Evolutionary conservation across 495 filamentous ascomycete genomes (phyloP).

Genomic region (Annulohypoxylon nitens): DNA sequence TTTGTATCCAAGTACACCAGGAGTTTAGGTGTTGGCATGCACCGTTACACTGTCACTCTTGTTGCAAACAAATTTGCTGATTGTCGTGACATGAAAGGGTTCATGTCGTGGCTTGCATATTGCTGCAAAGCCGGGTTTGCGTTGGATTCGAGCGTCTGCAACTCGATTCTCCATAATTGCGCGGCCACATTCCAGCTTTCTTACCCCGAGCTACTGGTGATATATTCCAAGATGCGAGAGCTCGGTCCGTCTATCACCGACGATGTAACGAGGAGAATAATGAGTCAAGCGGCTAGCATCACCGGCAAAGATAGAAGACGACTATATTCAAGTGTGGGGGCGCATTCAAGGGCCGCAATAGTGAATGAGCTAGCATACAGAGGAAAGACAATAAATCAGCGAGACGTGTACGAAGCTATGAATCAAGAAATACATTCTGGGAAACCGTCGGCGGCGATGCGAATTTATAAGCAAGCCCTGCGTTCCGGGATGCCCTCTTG

Average conservation of each 20-base stretch:
- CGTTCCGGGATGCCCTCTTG: conserved; percentile 51
- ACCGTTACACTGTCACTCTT: conserved; percentile 55
- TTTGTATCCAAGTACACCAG: conserved; percentile 57
- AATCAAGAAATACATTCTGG: conserved; percentile 47
- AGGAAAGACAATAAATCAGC: conserved; percentile 43
- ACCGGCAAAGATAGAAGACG: conserved; percentile 33
- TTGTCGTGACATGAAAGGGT: conserved; percentile 55
- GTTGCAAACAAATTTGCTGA: conserved; percentile 61
- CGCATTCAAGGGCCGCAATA: conserved; percentile 34
- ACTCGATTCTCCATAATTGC: conserved; percentile 58
- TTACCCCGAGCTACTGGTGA: conserved; percentile 53
- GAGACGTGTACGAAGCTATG: conserved; percentile 56
- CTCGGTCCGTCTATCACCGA: conserved; percentile 51
- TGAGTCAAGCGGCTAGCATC: conserved; percentile 53
- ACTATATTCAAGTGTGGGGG: background rate
- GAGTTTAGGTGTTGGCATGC: conserved; percentile 52
- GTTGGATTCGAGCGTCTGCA: conserved; percentile 55
- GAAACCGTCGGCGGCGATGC: conserved; percentile 44
- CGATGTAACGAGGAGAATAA: conserved; percentile 54
- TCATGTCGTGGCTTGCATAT: conserved; percentile 56
- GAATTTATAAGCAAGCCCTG: conserved; percentile 54
- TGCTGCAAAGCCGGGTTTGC: conserved; percentile 51
- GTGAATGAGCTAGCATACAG: conserved; percentile 36
- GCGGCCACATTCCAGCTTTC: conserved; percentile 53
- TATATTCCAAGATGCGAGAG: conserved; percentile 53